Evolutionary conservation across 1,284 basidiomycete species (phyloP), one percentile per base, ranked within the genome.

Genomic region (Malassezia yamatoensis): DNA sequence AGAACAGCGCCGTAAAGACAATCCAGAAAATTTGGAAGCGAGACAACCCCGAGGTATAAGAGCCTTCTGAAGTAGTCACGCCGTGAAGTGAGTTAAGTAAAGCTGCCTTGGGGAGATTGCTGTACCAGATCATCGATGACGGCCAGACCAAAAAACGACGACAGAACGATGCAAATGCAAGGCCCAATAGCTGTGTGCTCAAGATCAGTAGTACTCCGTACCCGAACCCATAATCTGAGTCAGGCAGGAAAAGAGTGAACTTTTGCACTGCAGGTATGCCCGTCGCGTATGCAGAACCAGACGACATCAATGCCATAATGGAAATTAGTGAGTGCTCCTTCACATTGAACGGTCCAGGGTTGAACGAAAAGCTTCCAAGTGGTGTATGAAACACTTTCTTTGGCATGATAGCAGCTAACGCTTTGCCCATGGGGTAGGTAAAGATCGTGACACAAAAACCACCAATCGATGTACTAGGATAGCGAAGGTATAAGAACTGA

Each of bases 321-420:
- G 83, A 85, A 49, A 96, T 87, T 29, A 91, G 78, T 0, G 88
- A 85, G 70, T 96, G 91, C 73, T 96, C 93, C 76, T 93, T 93
- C 79, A 93, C 90, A 77, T 94, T 96, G 87, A 91, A 98, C 8
- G 90, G 88, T 16, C 93, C 90, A 0, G 93, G 91, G 70, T 98
- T 96, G 47, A 96, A 78, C 2, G 86, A 87, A 69, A 90, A 85
- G 18, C 50, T 29, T 10, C 16, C 61, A 77, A 77, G 61, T 77
- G 80, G 74, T 1, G 88, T 88, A 9, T 88, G 74, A 2, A 81
- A 89, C 0, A 81, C 82, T 15, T 78, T 82, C 65, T 89, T 88
- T 3, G 93, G 93, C 34, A 96, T 78, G 3, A 81, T 76, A 71
- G 83, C 86, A 0, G 91, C 88, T 16, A 87, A 74, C 58, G 90